Evolutionary conservation across 2,329 filamentous ascomycete species (phyloP).

Genomic region (Ceratocystis ficicola): DNA sequence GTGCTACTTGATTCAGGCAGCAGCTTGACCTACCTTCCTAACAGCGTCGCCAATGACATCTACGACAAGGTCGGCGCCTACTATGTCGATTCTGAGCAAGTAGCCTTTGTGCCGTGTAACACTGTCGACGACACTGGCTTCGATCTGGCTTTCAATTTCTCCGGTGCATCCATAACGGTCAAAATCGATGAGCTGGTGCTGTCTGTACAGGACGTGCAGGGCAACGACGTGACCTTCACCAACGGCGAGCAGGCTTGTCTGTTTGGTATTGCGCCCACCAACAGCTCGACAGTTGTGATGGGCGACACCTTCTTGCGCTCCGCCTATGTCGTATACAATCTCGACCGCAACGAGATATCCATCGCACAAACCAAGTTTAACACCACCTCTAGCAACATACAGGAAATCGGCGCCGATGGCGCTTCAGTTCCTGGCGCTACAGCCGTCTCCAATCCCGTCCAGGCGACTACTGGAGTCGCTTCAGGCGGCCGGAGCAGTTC

Average conservation of each 20-base stretch:
- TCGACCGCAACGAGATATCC: constrained; percentile 58
- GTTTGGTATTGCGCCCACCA: constrained; percentile 54
- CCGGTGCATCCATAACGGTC: constrained; percentile 41
- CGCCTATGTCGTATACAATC: constrained; percentile 64
- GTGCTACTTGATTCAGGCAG: constrained; percentile 62
- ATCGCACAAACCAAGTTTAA: constrained; percentile 57
- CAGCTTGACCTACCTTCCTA: constrained; percentile 54
- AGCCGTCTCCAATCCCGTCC: constrained; percentile 37
- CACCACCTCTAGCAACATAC: constrained; percentile 34
- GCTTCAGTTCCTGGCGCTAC: constrained; percentile 43
- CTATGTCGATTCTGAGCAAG: constrained; percentile 41
- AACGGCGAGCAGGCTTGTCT: constrained; percentile 48
- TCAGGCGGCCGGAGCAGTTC: constrained; percentile 17
- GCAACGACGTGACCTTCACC: constrained; percentile 38
- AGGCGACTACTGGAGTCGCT: constrained; percentile 36
- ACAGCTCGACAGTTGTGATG: constrained; percentile 45
- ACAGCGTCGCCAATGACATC: constrained; percentile 41
- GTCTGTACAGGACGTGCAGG: constrained; percentile 36
- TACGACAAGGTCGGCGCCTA: constrained; percentile 47
- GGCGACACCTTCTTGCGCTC: constrained; percentile 65
- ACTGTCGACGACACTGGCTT: constrained; percentile 40
- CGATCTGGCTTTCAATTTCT: constrained; percentile 34
- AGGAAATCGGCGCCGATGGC: constrained; percentile 43
- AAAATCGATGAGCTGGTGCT: constrained; percentile 49
- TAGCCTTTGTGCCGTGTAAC: constrained; percentile 51